Evolutionary conservation across 768 basidiomycete genomes (phyloP), one percentile per base, ranked within the genome.

Genomic region (Hirschioporus abietinus): DNA sequence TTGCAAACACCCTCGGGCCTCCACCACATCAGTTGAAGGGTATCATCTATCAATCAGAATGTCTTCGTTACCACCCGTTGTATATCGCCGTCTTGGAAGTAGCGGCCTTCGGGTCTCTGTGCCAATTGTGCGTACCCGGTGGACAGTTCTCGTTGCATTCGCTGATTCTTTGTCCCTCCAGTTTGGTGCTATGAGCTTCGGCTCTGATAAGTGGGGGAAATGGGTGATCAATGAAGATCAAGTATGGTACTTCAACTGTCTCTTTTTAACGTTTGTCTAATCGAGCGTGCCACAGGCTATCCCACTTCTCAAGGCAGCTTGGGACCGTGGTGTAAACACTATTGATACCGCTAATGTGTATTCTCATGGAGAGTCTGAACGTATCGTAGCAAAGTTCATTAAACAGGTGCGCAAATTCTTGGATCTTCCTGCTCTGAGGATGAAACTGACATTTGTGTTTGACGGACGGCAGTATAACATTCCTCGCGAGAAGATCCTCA

Each of bases 401-500:
- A 61, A 68, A 35, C 64, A 65, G 64, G 59, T 42, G 64, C n/a
- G 57, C 30, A 30, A 30, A 30, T 30, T 8, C n/a, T 8, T 30
- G 30, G 30, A 30, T 61, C 35, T 25, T 25, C 35, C 8, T 3
- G 30, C 30, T 60, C 63, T 25, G 23, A 18, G 20, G 18, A 26
- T 36, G 57, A 34, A 34, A 7, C 64, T 68, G 73, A n/a, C 73
- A 79, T 81, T 67, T 78, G 76, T 35, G 66, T 73, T 26, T 62
- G 25, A 15, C 24, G 9, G 35, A 26, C 30, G 30, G 15, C 34
- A 77, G 78, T 73, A 73, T 62, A 65, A 70, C 9, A 77, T 79
- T 27, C 77, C 78, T 27, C 75, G 77, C 35, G 65, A 72, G 57
- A 72, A 78, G 52, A 70, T 78, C 62, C 65, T 78, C 35, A 74